Percentiles rank a stretch among this genome's conserved stretches.
Conservation (phyloP, 2,329 filamentous ascomycete genomes). For the Ceratocystis harringtonii region DNA sequence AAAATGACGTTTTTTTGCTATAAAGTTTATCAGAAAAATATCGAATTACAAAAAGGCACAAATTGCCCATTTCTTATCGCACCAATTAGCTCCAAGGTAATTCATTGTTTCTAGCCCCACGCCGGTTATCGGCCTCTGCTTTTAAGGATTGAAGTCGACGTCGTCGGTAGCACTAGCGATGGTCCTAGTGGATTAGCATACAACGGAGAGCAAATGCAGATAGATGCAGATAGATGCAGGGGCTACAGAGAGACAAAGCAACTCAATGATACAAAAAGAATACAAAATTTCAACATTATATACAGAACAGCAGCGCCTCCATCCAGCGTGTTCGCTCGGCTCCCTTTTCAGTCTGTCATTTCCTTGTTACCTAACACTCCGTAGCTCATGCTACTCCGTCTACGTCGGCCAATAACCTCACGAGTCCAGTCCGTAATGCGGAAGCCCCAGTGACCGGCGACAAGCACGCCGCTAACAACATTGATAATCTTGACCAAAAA, state of each 20-base stretch:
- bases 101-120: conserved; percentile 8
- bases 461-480: conserved; percentile 76
- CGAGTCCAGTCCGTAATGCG: conserved; percentile 64
- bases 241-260: neutral
- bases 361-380: conserved; percentile 37
- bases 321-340: neutral
- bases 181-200: neutral
- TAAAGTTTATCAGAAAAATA: too few species aligned
- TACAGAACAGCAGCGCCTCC: neutral
- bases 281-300: neutral
- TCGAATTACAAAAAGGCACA: neutral
- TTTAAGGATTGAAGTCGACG: neutral
- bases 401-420: conserved; percentile 38
- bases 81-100: conserved; percentile 9
- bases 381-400: conserved; percentile 29
- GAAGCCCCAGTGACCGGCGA: conserved; percentile 87
- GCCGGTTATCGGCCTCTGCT: conserved; percentile 14
- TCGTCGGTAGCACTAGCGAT: too few species aligned
- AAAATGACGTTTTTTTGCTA: neutral
- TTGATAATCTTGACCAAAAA: conserved; percentile 78
- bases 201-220: neutral
- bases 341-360: conserved; percentile 14
- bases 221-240: neutral
- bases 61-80: neutral
- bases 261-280: neutral